Evolutionary conservation across 2,329 filamentous ascomycete genomes (phyloP).

Genomic region (Bipolaris victoriae): DNA sequence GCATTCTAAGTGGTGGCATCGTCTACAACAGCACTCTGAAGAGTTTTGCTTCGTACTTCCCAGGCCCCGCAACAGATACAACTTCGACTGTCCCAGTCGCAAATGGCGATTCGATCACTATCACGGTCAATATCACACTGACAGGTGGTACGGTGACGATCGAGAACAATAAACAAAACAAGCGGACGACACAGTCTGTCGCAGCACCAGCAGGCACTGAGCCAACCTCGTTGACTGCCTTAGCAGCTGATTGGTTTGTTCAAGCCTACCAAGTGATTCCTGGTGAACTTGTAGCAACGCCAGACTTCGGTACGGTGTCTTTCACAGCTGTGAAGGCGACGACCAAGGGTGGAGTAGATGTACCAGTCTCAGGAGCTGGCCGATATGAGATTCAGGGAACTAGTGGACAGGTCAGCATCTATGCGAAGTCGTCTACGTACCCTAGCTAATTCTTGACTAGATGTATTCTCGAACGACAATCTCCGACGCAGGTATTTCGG

Average conservation of each 20-base stretch:
- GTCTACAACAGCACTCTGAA: constrained; percentile 28
- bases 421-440: not conserved
- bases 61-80: constrained; percentile 24
- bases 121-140: constrained; percentile 22
- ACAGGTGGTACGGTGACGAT: constrained; percentile 29
- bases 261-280: constrained; percentile 32
- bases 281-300: constrained; percentile 30
- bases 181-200: constrained; percentile 23
- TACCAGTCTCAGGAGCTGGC: constrained; percentile 27
- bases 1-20: constrained; percentile 33
- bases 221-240: constrained; percentile 21
- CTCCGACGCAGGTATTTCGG: constrained; percentile 18
- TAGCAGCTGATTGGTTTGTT: constrained; percentile 33
- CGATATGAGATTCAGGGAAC: constrained; percentile 35
- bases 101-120: constrained; percentile 27
- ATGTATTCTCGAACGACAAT: constrained; percentile 34
- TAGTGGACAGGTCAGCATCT: constrained; percentile 26
- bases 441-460: constrained; percentile 12
- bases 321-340: constrained; percentile 30
- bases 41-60: constrained; percentile 31
- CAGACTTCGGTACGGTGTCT: constrained; percentile 27
- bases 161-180: constrained; percentile 36
- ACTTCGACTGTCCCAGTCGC: constrained; percentile 26
- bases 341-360: constrained; percentile 23
- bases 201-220: constrained; percentile 22